Percentiles rank a stretch among this genome's conserved stretches.
These are phyloP conservation scores for Venustampulla echinocandica DNA, from an alignment of 495 filamentous ascomycete species.

Conservation along the genomic window DNA sequence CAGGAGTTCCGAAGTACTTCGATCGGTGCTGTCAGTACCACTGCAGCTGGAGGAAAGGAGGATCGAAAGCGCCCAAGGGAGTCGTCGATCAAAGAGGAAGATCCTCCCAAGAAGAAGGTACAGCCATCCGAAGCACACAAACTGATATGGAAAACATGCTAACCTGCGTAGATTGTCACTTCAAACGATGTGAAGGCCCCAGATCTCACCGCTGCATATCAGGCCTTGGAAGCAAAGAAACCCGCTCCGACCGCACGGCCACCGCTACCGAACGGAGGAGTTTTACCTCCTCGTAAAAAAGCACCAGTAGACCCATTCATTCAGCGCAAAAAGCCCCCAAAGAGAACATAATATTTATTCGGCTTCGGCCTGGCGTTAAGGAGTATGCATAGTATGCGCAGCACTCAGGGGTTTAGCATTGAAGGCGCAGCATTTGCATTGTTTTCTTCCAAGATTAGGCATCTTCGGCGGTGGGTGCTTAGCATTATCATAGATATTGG, in stretches of 20 bases:
- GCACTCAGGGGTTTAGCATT: too few relatives aligned
- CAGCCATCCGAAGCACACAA: slow-evolving; percentile 1
- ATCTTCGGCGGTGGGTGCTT: too few relatives aligned
- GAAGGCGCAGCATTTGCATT: too few relatives aligned
- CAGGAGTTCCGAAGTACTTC: slow-evolving; percentile 12
- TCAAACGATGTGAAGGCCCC: slow-evolving; percentile 9
- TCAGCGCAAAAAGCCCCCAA: slow-evolving; percentile 30
- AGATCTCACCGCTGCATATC: slow-evolving; percentile 19
- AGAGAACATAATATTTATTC: too few relatives aligned
- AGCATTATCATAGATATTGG: too few relatives aligned
- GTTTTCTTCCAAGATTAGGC: too few relatives aligned
- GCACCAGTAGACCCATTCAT: slow-evolving; percentile 35
- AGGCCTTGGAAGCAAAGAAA: slow-evolving; percentile 26
- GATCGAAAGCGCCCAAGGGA: slow-evolving; percentile 28
- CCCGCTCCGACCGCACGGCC: slow-evolving; percentile 17
- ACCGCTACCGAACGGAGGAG: slow-evolving; percentile 19
- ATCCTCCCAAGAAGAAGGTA: slow-evolving; percentile 29
- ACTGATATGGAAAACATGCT: not conserved
- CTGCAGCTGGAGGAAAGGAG: slow-evolving; percentile 1
- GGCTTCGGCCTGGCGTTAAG: too few relatives aligned
- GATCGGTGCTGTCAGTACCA: slow-evolving; percentile 10
- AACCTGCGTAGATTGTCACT: slow-evolving; percentile 13
- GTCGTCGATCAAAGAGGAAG: slow-evolving; percentile 18
- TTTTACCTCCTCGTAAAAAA: slow-evolving; percentile 26
- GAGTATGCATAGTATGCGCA: too few relatives aligned